Evolutionary conservation across 768 basidiomycete species (phyloP).

Genomic region (Hortiboletus flavorubellus): DNA sequence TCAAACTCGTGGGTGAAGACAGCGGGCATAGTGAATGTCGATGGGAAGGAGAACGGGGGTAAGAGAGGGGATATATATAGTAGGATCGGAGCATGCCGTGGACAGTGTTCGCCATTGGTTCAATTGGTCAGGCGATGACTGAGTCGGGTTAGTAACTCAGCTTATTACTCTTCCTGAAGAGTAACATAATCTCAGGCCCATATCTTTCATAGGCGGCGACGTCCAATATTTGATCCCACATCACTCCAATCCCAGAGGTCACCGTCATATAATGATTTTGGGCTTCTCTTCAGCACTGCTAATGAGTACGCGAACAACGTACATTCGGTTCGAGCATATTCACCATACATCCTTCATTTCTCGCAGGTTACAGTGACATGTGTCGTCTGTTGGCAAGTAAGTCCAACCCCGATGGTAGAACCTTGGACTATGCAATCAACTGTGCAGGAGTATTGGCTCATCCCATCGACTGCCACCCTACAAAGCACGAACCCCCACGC

Average conservation of each 20-base stretch:
- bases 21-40: conserved; percentile 35
- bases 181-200: too few relatives aligned
- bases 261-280: too few relatives aligned
- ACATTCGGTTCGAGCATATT: too few relatives aligned
- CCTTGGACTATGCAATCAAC: too few relatives aligned
- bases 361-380: neutral
- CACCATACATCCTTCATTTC: neutral
- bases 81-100: conserved; percentile 9
- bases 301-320: too few relatives aligned
- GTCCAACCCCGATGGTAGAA: too few relatives aligned
- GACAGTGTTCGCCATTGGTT: too few relatives aligned
- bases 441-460: neutral
- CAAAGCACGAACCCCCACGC: neutral
- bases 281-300: too few relatives aligned
- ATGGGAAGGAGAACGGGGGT: neutral
- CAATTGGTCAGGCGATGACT: too few relatives aligned
- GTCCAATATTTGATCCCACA: neutral
- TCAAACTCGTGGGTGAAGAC: conserved; percentile 51
- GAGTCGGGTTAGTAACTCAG: too few relatives aligned
- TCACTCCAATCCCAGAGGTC: neutral
- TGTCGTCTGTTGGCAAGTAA: neutral
- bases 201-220: too few relatives aligned
- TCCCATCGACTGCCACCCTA: neutral
- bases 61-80: conserved; percentile 16
- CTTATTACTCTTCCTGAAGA: too few relatives aligned